Conservation (phyloP, 2,329 filamentous ascomycete species). For the Albifimbria verrucaria region DNA sequence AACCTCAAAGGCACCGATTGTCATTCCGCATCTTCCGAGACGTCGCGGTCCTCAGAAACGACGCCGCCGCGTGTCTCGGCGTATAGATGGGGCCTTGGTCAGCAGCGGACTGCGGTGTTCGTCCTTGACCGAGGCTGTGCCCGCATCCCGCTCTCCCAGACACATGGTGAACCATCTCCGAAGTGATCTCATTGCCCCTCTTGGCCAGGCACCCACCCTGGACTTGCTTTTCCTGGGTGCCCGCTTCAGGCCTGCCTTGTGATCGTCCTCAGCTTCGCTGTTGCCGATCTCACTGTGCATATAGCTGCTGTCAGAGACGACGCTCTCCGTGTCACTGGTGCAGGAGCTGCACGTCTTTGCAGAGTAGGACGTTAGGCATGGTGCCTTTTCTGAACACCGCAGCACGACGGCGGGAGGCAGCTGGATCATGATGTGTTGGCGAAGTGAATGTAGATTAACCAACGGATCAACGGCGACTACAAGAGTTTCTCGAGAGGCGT, state of each 20-base stretch:
- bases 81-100: slow-evolving; percentile 10
- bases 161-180: slow-evolving; percentile 9
- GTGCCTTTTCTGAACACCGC: not conserved
- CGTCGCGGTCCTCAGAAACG: slow-evolving; percentile 40
- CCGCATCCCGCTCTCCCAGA: slow-evolving; percentile 4
- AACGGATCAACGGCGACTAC: too few relatives aligned
- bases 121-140: slow-evolving; percentile 6
- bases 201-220: not conserved
- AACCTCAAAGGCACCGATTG: slow-evolving; percentile 30
- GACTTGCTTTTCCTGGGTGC: not conserved
- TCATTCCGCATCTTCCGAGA: slow-evolving; percentile 33
- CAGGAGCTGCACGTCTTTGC: not conserved
- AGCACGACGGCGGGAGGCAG: not conserved
- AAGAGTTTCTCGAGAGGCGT: too few relatives aligned
- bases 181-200: not conserved
- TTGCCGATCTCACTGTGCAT: not conserved
- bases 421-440: not conserved
- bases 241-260: not conserved
- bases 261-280: not conserved
- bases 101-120: slow-evolving; percentile 19
- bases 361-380: not conserved
- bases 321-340: not conserved
- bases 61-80: slow-evolving; percentile 38
- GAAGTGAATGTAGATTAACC: too few relatives aligned
- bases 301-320: not conserved